Base-by-base conservation (phyloP, 805 yeast species). In the Metschnikowia gelsemii region DNA sequence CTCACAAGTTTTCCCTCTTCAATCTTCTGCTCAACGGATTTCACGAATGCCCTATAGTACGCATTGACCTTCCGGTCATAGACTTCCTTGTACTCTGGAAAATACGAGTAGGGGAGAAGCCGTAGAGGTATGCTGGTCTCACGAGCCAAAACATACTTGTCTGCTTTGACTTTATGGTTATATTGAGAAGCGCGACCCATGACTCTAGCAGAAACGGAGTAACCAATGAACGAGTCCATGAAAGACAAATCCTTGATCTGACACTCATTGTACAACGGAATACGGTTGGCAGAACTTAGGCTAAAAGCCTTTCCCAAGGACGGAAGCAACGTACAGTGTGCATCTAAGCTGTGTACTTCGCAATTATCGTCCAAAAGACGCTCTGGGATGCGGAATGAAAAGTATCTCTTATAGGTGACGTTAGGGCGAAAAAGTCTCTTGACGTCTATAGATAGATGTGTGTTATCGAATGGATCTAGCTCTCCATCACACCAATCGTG, bases 401-500 rank as follows among this genome's bases (percentile, higher is more conserved):
- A 70, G 47, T 48, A 70, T 22, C 75, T 58, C 47, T 70, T 70
- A 47, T 70, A 70, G 4, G 66, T 68, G 19, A 61, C 54, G 12
- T 57, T 54, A 1, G 74, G 73, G 48, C 65, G 58, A 40, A 70
- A 66, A 17, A 54, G 50, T 16, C 70, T 53, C 46, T 63, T 63
- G 18, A 68, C 62, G 39, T 59, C 72, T 33, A 70, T 56, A 1
- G 73, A 50, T 9, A 70, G 52, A 3, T 50, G 38, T 0, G 73
- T 58, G 43, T 60, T 57, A 49, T 70, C 75, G 38, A 52, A 57
- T 3, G 74, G 72, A 43, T 70, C 75, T 1, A 63, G 63, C 42
- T 70, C 75, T 2, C 73, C 73, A 21, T 59, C 66, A 49, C 75
- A 70, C 75, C 75, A 70, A 56, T 55, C 51, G 55, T 52, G 66